These are phyloP conservation scores for Stephania japonica DNA, from an alignment of 164 flowering plant species.

Conservation along the genomic window DNA sequence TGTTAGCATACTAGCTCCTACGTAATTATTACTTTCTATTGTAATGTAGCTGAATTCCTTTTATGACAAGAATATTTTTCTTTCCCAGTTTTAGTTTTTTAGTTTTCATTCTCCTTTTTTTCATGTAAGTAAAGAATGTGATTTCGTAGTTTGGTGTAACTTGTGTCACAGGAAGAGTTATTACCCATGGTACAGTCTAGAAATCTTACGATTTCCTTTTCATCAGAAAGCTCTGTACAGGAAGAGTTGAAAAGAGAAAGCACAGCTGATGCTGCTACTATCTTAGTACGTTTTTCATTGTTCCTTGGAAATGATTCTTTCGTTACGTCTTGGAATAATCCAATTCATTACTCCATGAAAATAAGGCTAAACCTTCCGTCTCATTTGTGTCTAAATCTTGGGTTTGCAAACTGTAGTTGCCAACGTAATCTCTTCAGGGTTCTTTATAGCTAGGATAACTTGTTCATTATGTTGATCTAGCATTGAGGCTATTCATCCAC, in stretches of 20 bases:
- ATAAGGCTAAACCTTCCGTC: background rate
- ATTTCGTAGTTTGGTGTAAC: slow-evolving; percentile 4
- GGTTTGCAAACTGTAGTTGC: background rate
- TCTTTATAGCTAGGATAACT: background rate
- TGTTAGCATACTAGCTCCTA: too few relatives aligned
- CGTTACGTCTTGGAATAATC: background rate
- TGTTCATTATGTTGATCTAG: background rate
- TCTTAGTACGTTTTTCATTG: slow-evolving; percentile 45
- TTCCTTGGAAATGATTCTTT: background rate
- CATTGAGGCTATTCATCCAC: background rate
- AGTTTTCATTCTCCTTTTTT: background rate
- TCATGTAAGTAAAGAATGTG: background rate
- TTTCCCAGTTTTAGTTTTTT: background rate
- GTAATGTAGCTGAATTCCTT: too few relatives aligned
- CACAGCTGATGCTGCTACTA: slow-evolving; percentile 91
- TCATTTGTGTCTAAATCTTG: background rate
- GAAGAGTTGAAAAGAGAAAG: slow-evolving; percentile 98
- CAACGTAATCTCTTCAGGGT: background rate
- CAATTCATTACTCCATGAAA: background rate
- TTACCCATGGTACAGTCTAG: slow-evolving; percentile 66
- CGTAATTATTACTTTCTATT: too few relatives aligned
- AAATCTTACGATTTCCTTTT: slow-evolving; percentile 81
- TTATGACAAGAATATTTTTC: too few relatives aligned
- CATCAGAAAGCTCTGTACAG: slow-evolving; percentile 92
- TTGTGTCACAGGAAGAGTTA: slow-evolving; percentile 67